Conservation (phyloP, 2,329 filamentous ascomycete genomes). For the Cryoendolithus antarcticus region DNA sequence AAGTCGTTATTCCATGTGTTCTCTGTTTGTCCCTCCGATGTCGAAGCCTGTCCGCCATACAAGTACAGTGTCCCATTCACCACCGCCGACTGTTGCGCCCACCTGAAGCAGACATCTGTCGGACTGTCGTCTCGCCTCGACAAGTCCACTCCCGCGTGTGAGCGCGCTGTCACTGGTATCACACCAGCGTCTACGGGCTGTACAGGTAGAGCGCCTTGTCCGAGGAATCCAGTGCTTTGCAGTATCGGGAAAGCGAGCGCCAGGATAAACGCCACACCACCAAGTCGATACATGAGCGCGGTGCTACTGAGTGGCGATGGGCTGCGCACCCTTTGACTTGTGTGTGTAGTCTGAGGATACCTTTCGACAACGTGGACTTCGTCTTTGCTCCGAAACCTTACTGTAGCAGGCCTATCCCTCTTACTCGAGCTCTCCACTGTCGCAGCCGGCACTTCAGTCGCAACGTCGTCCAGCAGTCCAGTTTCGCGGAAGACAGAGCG, state of each 20-base stretch:
- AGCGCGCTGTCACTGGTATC: conserved; percentile 10
- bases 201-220: conserved; percentile 13
- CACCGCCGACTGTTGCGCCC: conserved; percentile 54
- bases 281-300: too few species aligned
- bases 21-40: conserved; percentile 41
- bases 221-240: conserved; percentile 13
- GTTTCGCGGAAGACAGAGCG: too few species aligned
- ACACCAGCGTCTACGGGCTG: conserved; percentile 20
- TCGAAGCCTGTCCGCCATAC: conserved; percentile 58
- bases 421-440: too few species aligned
- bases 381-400: too few species aligned
- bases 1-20: conserved; percentile 70
- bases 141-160: conserved; percentile 7
- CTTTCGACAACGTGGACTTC: too few species aligned
- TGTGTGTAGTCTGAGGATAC: too few species aligned
- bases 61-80: conserved; percentile 69
- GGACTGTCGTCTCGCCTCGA: conserved; percentile 33
- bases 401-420: too few species aligned
- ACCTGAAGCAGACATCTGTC: conserved; percentile 50
- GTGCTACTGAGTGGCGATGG: too few species aligned
- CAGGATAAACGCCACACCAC: conserved; percentile 11
- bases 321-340: too few species aligned
- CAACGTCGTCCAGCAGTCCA: too few species aligned
- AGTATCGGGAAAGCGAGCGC: conserved; percentile 17
- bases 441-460: too few species aligned